Evolutionary conservation across 805 yeast species (phyloP).

Genomic region (Wickerhamiella siamensis): DNA sequence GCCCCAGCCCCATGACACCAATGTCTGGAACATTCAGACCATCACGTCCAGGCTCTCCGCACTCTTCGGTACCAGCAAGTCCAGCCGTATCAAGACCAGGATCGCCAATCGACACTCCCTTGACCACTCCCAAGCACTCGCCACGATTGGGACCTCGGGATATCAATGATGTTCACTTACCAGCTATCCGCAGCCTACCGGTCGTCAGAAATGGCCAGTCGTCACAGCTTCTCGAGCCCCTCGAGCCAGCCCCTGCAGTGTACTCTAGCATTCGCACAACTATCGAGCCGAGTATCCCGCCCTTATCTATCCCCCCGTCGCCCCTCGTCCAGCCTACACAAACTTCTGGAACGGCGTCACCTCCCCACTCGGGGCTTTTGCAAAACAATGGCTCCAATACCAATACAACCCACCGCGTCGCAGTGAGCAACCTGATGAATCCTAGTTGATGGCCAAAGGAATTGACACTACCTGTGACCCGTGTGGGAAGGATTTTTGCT

Average conservation of each 20-base stretch:
- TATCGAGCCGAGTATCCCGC: conserved; percentile 5
- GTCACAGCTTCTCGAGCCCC: conserved; percentile 3
- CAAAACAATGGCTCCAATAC: conserved; percentile 13
- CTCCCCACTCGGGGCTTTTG: conserved; percentile 7
- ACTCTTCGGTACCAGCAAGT: conserved; percentile 30
- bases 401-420: conserved; percentile 7
- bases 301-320: conserved; percentile 4
- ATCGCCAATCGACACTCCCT: conserved; percentile 31
- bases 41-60: conserved; percentile 30
- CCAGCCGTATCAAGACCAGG: conserved; percentile 27
- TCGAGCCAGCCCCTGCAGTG: conserved; percentile 8
- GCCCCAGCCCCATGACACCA: conserved; percentile 22
- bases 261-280: conserved; percentile 6
- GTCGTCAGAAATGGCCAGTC: conserved; percentile 6
- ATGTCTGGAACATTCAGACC: conserved; percentile 21
- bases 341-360: conserved; percentile 4
- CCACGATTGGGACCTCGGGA: conserved; percentile 30
- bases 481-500: too few species aligned
- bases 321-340: conserved; percentile 1
- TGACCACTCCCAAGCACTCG: conserved; percentile 33
- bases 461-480: too few species aligned
- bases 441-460: too few species aligned
- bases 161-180: conserved; percentile 24
- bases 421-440: conserved; percentile 14
- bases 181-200: conserved; percentile 27